Percentiles rank a stretch among this genome's conserved stretches.
These are phyloP conservation scores for Chlamydomonas incerta DNA, from an alignment of 139 green algal genomes.

Conservation along the genomic window DNA sequence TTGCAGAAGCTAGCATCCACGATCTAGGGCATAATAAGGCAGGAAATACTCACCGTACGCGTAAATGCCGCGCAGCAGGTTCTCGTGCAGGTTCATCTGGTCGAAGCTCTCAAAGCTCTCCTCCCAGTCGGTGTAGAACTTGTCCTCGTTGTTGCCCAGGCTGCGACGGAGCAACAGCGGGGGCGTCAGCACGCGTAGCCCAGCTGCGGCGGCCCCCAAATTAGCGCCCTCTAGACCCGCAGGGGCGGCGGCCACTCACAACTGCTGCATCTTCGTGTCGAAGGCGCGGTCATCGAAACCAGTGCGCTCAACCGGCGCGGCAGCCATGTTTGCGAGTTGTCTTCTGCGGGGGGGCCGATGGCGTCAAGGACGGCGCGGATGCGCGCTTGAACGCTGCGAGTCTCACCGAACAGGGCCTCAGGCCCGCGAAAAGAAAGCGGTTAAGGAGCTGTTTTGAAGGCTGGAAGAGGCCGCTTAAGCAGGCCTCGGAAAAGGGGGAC, in stretches of 20 bases:
- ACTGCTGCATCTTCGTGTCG: constrained; percentile 72
- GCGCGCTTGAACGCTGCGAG: background rate
- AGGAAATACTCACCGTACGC: constrained; percentile 88
- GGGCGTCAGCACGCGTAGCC: background rate
- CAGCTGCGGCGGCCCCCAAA: too few species aligned
- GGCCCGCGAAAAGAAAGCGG: constrained; percentile 3
- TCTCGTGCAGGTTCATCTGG: constrained; percentile 98
- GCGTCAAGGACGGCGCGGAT: background rate
- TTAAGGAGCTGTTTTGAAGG: background rate
- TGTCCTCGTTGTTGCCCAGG: constrained; percentile 71
- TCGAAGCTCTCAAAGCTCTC: constrained; percentile 98
- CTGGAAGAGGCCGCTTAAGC: constrained; percentile 24
- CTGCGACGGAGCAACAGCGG: constrained; percentile 52
- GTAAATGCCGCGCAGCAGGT: constrained; percentile 99
- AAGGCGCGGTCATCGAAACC: constrained; percentile 70
- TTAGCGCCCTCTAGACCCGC: too few species aligned
- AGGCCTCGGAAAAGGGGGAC: background rate
- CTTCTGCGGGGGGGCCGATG: background rate
- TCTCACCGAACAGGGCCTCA: constrained; percentile 38
- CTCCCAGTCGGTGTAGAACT: constrained; percentile 98
- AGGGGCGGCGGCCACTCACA: constrained; percentile 53
- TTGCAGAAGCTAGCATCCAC: too few species aligned
- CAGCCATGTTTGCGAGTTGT: constrained; percentile 51
- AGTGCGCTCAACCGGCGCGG: constrained; percentile 8
- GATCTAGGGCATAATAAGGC: background rate